Evolutionary conservation across 179 eudicot species (phyloP).

Genomic region (Nepenthes alata): DNA sequence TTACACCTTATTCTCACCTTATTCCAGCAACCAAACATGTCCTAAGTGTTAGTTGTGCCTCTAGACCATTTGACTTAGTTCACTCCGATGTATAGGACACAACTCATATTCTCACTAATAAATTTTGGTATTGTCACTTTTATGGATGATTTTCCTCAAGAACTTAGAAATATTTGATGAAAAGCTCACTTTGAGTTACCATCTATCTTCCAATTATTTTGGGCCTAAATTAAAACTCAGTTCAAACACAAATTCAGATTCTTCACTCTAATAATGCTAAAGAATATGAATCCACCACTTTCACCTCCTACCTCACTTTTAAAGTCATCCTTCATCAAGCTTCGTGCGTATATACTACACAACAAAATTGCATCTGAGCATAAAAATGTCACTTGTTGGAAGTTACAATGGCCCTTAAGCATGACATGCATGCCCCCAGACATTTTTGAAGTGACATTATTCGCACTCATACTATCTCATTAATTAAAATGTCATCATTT

Average conservation of each 20-base stretch:
- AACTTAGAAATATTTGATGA: neutral
- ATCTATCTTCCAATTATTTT: neutral
- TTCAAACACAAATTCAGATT: neutral
- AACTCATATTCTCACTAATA: neutral
- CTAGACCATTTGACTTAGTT: neutral
- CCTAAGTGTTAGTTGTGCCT: neutral
- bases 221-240: neutral
- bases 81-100: neutral
- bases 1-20: no score
- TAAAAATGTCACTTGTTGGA: neutral
- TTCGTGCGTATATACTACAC: neutral
- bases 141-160: neutral
- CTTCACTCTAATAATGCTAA: no score
- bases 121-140: neutral
- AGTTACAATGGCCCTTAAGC: neutral
- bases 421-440: neutral
- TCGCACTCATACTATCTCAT: neutral
- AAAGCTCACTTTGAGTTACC: neutral
- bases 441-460: neutral
- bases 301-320: neutral
- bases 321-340: neutral
- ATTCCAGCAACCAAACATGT: no score
- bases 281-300: no score
- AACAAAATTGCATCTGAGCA: neutral
- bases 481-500: neutral